phyloP scores from a whole-genome alignment of 2,329 filamentous ascomycete species.

The Ascochyta viciae-villosae region DNA sequence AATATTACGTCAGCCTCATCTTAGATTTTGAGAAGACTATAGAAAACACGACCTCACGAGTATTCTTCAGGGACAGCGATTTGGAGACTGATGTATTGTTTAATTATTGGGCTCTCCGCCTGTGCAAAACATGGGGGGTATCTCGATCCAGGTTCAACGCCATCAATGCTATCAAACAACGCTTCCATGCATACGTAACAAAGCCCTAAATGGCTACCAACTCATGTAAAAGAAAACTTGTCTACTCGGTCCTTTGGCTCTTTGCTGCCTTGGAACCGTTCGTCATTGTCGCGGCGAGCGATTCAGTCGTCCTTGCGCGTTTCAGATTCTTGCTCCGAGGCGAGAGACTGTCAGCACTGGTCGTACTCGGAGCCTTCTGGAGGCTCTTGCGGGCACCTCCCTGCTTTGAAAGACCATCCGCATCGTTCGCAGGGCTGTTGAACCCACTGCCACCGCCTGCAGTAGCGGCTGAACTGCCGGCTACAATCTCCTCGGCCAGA shows the following conservation, averaged over 20 bases:
- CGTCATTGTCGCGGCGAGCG: neutral
- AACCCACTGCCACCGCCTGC: conserved; percentile 58
- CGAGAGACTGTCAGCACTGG: conserved; percentile 5
- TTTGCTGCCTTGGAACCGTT: conserved; percentile 3
- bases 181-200: neutral
- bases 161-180: neutral
- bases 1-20: neutral
- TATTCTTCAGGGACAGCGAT: neutral
- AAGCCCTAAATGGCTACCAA: neutral
- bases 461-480: conserved; percentile 58
- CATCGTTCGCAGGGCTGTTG: conserved; percentile 45
- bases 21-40: neutral
- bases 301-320: conserved; percentile 20
- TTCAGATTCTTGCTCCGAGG: conserved; percentile 20
- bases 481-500: conserved; percentile 57
- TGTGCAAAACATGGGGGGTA: conserved; percentile 2
- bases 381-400: neutral
- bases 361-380: neutral
- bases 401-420: neutral
- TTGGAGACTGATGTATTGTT: neutral
- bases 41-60: neutral
- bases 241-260: conserved; percentile 12
- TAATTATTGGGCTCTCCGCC: neutral
- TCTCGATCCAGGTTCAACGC: conserved; percentile 2
- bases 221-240: neutral